These are phyloP conservation scores for Exophiala bonariae DNA, from an alignment of 2,329 filamentous ascomycete genomes.

Conservation along the genomic window DNA sequence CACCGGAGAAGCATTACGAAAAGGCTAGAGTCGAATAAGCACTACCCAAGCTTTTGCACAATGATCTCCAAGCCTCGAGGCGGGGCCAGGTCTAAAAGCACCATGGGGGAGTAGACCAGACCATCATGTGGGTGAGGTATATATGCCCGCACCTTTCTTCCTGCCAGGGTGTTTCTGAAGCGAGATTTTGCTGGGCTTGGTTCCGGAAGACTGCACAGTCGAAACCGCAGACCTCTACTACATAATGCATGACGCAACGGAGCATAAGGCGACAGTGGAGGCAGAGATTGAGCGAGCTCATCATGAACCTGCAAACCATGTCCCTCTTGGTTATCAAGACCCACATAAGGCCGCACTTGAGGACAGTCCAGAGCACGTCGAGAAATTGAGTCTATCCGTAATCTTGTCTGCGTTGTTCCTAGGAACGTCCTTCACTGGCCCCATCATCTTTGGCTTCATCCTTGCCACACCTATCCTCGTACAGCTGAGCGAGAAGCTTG, in stretches of 20 bases:
- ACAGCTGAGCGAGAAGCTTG: slow-evolving; percentile 19
- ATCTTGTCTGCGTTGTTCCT: slow-evolving; percentile 21
- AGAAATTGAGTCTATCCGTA: slow-evolving; percentile 19
- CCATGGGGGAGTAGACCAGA: too few relatives aligned
- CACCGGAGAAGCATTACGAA: too few relatives aligned
- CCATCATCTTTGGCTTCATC: slow-evolving; percentile 22
- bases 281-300: slow-evolving; percentile 19
- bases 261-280: slow-evolving; percentile 14
- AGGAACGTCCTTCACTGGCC: slow-evolving; percentile 20
- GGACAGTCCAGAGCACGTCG: slow-evolving; percentile 18
- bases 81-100: too few relatives aligned
- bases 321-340: slow-evolving; percentile 17
- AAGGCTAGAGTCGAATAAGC: too few relatives aligned
- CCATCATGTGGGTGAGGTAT: too few relatives aligned
- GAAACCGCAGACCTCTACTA: too few relatives aligned
- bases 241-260: slow-evolving; percentile 14
- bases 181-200: too few relatives aligned
- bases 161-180: not conserved
- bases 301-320: slow-evolving; percentile 4
- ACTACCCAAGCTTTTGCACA: too few relatives aligned
- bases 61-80: too few relatives aligned
- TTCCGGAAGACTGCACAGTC: too few relatives aligned
- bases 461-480: slow-evolving; percentile 20
- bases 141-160: too few relatives aligned
- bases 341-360: slow-evolving; percentile 22